Conservation (phyloP, 345 rosid genomes). For the Eucalyptus regnans region DNA sequence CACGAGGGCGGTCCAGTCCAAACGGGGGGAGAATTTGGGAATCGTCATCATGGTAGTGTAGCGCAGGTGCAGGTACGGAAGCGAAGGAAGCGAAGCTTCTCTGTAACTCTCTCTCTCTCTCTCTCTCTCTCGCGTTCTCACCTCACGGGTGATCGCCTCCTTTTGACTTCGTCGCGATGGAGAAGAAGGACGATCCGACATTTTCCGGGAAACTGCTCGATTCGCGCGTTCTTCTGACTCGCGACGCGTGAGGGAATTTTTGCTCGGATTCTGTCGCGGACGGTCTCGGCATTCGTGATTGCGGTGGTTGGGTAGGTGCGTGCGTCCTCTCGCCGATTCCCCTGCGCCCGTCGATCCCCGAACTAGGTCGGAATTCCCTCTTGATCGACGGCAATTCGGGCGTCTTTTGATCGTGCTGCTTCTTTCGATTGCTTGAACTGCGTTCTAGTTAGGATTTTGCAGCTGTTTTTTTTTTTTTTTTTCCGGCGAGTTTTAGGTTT, state of each 20-base stretch:
- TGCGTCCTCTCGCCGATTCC: background rate
- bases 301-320: background rate
- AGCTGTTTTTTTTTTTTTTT: background rate
- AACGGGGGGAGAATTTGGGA: background rate
- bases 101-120: background rate
- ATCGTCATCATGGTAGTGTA: background rate
- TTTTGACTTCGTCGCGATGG: background rate
- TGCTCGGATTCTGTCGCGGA: background rate
- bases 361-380: background rate
- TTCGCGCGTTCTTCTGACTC: background rate
- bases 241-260: background rate
- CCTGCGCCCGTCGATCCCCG: background rate
- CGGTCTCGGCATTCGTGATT: background rate
- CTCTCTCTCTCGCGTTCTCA: background rate
- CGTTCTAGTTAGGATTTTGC: background rate
- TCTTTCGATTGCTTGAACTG: background rate
- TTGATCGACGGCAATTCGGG: background rate
- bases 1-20: background rate
- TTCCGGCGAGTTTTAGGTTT: background rate
- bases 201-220: background rate
- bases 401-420: background rate
- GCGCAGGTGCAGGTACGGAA: background rate
- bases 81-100: background rate
- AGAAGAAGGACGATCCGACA: background rate
- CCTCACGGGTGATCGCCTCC: background rate